These are phyloP conservation scores for Epichloe gansuensis DNA, from an alignment of 2,329 filamentous ascomycete species.

Conservation along the genomic window DNA sequence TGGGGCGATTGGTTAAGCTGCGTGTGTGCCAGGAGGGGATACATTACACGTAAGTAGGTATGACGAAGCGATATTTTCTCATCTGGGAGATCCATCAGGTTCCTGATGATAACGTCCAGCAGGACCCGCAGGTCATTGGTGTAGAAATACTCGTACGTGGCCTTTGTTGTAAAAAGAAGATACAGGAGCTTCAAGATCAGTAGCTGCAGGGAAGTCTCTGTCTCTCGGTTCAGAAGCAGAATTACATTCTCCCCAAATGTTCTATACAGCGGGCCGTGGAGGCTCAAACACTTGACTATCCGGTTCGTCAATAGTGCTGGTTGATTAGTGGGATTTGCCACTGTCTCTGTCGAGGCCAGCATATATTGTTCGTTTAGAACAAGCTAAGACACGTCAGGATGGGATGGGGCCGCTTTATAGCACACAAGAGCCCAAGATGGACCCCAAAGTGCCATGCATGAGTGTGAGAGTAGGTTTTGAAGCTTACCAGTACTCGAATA, in stretches of 20 bases:
- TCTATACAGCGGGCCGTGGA: slow-evolving; percentile 68
- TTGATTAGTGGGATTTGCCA: slow-evolving; percentile 22
- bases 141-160: slow-evolving; percentile 96
- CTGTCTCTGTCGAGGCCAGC: slow-evolving; percentile 52
- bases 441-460: not conserved
- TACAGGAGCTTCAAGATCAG: slow-evolving; percentile 95
- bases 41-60: slow-evolving; percentile 86
- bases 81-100: slow-evolving; percentile 87
- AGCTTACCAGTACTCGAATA: slow-evolving; percentile 74
- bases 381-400: slow-evolving; percentile 41
- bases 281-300: slow-evolving; percentile 80
- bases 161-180: slow-evolving; percentile 80
- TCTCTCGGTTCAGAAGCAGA: slow-evolving; percentile 84
- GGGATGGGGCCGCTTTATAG: not conserved
- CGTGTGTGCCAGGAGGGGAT: slow-evolving; percentile 81
- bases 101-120: slow-evolving; percentile 89
- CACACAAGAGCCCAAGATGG: not conserved
- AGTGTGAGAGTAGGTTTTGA: not conserved
- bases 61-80: slow-evolving; percentile 68
- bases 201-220: slow-evolving; percentile 83
- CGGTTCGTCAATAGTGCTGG: slow-evolving; percentile 64
- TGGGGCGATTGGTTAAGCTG: slow-evolving; percentile 76
- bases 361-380: slow-evolving; percentile 98
- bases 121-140: slow-evolving; percentile 92
- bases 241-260: slow-evolving; percentile 98